phyloP scores from a whole-genome alignment of 768 basidiomycete genomes.

The Termitomyces heimii region DNA sequence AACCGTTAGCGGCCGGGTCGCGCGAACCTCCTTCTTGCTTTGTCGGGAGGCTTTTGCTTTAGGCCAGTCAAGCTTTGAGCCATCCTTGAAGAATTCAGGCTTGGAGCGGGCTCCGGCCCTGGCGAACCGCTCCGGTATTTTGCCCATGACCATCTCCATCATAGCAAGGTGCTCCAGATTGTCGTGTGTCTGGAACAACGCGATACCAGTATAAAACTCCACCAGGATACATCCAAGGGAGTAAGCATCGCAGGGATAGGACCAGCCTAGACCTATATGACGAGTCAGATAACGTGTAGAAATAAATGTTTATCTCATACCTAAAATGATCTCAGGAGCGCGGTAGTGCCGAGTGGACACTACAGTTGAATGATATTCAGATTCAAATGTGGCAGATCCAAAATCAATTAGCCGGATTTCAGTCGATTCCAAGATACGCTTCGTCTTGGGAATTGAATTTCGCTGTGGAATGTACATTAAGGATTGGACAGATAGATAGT shows the following conservation, averaged over 20 bases:
- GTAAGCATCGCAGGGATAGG: conserved; percentile 96
- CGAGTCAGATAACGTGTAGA: conserved; percentile 7
- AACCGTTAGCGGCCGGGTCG: conserved; percentile 74
- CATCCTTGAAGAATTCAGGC: conserved; percentile 91
- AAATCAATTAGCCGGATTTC: conserved; percentile 98
- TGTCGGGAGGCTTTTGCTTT: conserved; percentile 82
- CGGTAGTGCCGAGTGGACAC: conserved; percentile 98
- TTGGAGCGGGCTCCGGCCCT: conserved; percentile 72
- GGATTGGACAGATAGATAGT: conserved; percentile 13
- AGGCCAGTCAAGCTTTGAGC: conserved; percentile 85
- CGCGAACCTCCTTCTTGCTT: conserved; percentile 90
- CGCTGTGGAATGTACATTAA: conserved; percentile 34
- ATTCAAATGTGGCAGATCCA: conserved; percentile 95
- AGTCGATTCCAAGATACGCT: conserved; percentile 78
- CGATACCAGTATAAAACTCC: conserved; percentile 96
- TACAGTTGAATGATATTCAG: conserved; percentile 97
- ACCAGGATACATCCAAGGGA: conserved; percentile 98
- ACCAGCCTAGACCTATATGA: conserved; percentile 86
- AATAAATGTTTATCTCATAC: conserved; percentile 37
- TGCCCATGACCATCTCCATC: conserved; percentile 99
- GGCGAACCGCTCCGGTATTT: conserved; percentile 87
- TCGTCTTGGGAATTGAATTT: conserved; percentile 57
- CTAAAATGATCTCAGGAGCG: conserved; percentile 97
- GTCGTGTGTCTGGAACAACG: conserved; percentile 99
- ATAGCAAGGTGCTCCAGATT: conserved; percentile 98